phyloP scores from a whole-genome alignment of 2,329 filamentous ascomycete species.

The Pseudogymnoascus sp. region DNA sequence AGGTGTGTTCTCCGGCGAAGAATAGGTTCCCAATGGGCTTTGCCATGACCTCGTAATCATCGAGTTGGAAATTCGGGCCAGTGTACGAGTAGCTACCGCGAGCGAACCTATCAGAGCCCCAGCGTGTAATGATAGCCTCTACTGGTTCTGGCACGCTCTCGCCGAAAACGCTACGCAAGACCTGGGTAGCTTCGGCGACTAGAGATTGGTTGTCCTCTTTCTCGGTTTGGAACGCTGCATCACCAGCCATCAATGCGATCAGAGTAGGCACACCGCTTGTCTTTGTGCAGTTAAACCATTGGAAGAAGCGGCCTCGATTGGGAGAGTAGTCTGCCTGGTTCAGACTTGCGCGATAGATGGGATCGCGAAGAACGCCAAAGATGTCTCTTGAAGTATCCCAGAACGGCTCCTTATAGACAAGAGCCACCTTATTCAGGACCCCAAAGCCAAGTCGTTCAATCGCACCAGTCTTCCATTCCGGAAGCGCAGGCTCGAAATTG shows the following conservation, averaged over 20 bases:
- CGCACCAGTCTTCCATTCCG: slow-evolving; percentile 72
- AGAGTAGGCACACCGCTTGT: slow-evolving; percentile 82
- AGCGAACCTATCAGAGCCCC: slow-evolving; percentile 87
- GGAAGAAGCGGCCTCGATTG: slow-evolving; percentile 83
- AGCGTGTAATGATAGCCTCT: slow-evolving; percentile 84
- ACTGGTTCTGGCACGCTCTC: slow-evolving; percentile 63
- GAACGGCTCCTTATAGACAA: slow-evolving; percentile 83
- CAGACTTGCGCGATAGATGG: slow-evolving; percentile 60
- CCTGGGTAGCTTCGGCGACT: slow-evolving; percentile 68
- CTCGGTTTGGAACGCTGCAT: slow-evolving; percentile 86
- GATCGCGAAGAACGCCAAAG: slow-evolving; percentile 80
- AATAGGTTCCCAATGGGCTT: slow-evolving; percentile 75
- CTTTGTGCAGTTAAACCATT: slow-evolving; percentile 94
- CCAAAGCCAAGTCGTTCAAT: slow-evolving; percentile 86
- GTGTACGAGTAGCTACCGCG: slow-evolving; percentile 93
- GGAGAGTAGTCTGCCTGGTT: slow-evolving; percentile 70
- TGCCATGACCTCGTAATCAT: slow-evolving; percentile 92
- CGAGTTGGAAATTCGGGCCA: slow-evolving; percentile 68
- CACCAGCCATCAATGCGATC: slow-evolving; percentile 90
- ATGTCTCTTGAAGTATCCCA: slow-evolving; percentile 89
- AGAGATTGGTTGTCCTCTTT: slow-evolving; percentile 65
- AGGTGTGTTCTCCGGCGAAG: slow-evolving; percentile 95
- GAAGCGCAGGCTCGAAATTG: slow-evolving; percentile 83
- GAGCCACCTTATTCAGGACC: slow-evolving; percentile 86
- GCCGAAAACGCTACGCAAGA: slow-evolving; percentile 70